Conservation (phyloP, 2,329 filamentous ascomycete species). For the Diaporthe australafricana region DNA sequence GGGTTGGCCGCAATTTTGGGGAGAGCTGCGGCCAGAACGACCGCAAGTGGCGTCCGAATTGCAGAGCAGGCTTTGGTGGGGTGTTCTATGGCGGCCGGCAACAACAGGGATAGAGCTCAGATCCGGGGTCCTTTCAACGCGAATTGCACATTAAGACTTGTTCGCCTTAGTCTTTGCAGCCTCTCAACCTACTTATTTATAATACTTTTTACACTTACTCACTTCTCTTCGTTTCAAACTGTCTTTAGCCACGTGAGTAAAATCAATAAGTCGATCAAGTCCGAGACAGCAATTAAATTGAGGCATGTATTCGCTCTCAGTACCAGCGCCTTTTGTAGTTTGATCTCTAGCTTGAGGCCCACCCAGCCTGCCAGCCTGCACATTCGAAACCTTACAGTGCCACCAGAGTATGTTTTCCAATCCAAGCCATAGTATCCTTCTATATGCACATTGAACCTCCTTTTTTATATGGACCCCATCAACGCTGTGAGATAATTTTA, state of each 20-base stretch:
- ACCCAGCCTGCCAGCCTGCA: slow-evolving; percentile 9
- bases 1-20: background rate
- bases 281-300: background rate
- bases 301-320: background rate
- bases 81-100: slow-evolving; percentile 19
- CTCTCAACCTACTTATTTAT: background rate
- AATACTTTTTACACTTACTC: background rate
- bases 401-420: slow-evolving; percentile 8
- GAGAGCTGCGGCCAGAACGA: slow-evolving; percentile 7
- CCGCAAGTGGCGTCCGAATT: background rate
- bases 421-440: slow-evolving; percentile 24
- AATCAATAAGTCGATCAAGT: background rate
- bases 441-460: slow-evolving; percentile 24
- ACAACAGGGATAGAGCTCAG: slow-evolving; percentile 6
- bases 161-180: background rate
- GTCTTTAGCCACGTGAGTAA: background rate
- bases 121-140: background rate
- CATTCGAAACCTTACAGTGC: background rate
- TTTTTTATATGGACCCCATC: background rate
- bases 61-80: slow-evolving; percentile 22
- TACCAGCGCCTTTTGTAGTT: background rate
- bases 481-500: background rate
- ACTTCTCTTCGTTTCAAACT: background rate
- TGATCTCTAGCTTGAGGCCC: background rate
- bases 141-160: too few relatives aligned